Evolutionary conservation across 352 stramenopile species (phyloP).

Genomic region (Pythium dissotocum): DNA sequence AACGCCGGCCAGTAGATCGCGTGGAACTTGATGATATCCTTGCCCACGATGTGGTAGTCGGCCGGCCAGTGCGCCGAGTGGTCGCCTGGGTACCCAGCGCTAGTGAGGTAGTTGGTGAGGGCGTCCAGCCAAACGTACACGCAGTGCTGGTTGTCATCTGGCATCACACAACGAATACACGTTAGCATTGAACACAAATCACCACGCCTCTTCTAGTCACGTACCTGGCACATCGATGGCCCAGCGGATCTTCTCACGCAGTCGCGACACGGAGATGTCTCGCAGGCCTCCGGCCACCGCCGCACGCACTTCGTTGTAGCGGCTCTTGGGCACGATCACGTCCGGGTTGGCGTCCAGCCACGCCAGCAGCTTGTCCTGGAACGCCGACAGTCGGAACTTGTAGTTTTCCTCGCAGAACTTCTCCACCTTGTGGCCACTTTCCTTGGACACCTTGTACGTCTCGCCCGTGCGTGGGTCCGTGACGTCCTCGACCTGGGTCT

Average conservation of each 20-base stretch:
- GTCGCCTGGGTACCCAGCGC: constrained; percentile 89
- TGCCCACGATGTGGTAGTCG: constrained; percentile 95
- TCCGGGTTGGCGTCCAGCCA: constrained; percentile 87
- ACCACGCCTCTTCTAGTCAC: background rate
- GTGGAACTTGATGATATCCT: constrained; percentile 99
- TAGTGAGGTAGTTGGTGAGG: constrained; percentile 98
- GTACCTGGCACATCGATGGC: constrained; percentile 91
- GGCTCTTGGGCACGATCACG: constrained; percentile 90
- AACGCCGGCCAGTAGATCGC: constrained; percentile 98
- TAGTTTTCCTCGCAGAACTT: constrained; percentile 98
- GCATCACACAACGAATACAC: background rate
- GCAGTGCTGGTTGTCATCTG: constrained; percentile 86
- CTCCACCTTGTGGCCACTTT: constrained; percentile 92
- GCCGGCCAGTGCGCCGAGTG: constrained; percentile 56
- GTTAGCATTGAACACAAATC: background rate
- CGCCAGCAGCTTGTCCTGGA: constrained; percentile 91
- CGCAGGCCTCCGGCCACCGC: constrained; percentile 91
- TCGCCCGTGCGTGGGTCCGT: constrained; percentile 35
- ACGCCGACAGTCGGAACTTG: constrained; percentile 97
- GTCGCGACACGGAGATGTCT: constrained; percentile 97
- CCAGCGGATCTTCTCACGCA: constrained; percentile 95
- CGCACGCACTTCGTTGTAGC: constrained; percentile 90
- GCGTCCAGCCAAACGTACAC: constrained; percentile 99
- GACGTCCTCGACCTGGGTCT: constrained; percentile 94
- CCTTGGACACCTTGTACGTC: constrained; percentile 75